Evolutionary conservation across 129 eudicot species (phyloP).

Genomic region (Smallanthus sonchifolius): DNA sequence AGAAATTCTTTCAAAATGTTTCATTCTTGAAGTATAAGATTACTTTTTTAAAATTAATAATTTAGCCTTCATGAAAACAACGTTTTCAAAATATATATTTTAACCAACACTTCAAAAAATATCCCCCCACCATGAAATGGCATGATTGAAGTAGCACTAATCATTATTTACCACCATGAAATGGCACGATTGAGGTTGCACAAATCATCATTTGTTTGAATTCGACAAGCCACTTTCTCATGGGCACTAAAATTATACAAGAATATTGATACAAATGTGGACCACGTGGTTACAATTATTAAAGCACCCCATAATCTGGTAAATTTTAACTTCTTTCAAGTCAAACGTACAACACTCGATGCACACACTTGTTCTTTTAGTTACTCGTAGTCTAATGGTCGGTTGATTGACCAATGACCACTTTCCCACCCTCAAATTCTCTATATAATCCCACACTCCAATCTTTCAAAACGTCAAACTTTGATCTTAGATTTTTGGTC

Average conservation of each 20-base stretch:
- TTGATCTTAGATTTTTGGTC: constrained; percentile 19
- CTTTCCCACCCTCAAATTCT: neutral
- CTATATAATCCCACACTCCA: constrained; percentile 11
- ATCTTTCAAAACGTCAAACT: neutral
- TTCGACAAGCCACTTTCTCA: constrained; percentile 17
- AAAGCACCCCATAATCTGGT: constrained; percentile 3
- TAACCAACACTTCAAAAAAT: no score
- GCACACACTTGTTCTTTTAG: neutral
- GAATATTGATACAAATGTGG: constrained; percentile 1
- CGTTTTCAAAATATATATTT: no score
- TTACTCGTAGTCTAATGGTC: constrained; percentile 17
- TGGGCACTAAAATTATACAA: neutral
- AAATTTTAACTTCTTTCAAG: constrained; percentile 11
- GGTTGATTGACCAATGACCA: neutral
- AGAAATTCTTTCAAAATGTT: no score
- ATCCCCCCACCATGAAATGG: no score
- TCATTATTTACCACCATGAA: neutral
- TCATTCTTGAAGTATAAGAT: no score
- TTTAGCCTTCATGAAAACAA: no score
- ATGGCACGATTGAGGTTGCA: neutral
- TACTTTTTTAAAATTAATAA: no score
- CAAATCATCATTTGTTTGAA: constrained; percentile 3
- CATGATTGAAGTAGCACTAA: neutral
- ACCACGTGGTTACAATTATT: constrained; percentile 27
- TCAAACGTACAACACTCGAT: constrained; percentile 21